Conservation (phyloP, 768 basidiomycete species). For the Dendrothele bispora region DNA sequence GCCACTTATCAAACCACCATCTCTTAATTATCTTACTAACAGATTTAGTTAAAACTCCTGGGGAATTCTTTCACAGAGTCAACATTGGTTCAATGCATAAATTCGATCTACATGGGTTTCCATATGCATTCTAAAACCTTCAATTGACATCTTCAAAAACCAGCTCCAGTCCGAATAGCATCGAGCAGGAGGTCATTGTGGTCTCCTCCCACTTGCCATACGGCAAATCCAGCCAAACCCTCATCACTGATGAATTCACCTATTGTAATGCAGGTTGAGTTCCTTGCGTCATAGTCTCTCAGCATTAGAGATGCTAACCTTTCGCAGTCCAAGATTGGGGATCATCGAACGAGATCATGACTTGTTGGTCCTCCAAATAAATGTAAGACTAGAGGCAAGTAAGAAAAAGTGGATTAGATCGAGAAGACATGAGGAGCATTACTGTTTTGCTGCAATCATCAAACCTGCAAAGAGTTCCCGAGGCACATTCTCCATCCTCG, state of each 20-base stretch:
- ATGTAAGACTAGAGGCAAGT: conserved; percentile 37
- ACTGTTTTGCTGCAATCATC: conserved; percentile 77
- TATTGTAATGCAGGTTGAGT: no score
- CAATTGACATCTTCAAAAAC: no score
- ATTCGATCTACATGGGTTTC: no score
- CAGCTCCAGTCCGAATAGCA: conserved; percentile 34
- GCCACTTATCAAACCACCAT: no score
- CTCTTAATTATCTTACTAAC: no score
- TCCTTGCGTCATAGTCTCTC: no score
- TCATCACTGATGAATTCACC: conserved; percentile 49
- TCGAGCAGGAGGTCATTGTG: conserved; percentile 43
- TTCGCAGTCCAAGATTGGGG: conserved; percentile 47
- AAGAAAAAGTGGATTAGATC: not conserved
- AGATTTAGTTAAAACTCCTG: no score
- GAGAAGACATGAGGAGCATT: no score
- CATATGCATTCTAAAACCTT: no score
- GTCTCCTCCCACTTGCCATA: conserved; percentile 76
- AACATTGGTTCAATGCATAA: no score
- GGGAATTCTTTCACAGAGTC: no score
- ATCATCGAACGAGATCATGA: conserved; percentile 52
- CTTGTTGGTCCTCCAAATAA: conserved; percentile 37
- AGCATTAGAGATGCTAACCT: no score
- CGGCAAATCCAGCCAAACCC: conserved; percentile 59
- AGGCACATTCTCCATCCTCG: conserved; percentile 42
- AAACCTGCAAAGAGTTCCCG: conserved; percentile 51